A percentile compares a stretch with the other conserved stretches of the same genome.
These are phyloP conservation scores for Mucor mucedo DNA, from an alignment of 371 early-diverging fungal species.

Conservation along the genomic window DNA sequence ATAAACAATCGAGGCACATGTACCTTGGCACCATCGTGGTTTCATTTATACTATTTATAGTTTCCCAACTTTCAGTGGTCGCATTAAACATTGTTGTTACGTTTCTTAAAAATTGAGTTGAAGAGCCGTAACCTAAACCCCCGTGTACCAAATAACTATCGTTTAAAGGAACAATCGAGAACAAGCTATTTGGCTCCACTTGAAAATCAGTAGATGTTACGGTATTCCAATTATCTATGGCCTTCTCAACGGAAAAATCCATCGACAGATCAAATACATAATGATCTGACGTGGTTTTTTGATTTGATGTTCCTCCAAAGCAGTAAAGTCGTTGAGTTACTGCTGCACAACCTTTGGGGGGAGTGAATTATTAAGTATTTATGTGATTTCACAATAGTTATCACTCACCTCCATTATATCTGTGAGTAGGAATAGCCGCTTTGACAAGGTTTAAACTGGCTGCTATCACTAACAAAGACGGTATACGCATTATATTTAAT, in stretches of 20 bases:
- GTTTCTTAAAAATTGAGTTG: slow-evolving; percentile 19
- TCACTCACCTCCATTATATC: slow-evolving; percentile 27
- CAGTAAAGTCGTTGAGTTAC: slow-evolving; percentile 17
- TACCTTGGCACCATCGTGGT: slow-evolving; percentile 20
- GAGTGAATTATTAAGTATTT: background rate
- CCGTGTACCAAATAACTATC: slow-evolving; percentile 26
- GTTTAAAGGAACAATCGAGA: slow-evolving; percentile 19
- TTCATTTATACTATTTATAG: slow-evolving; percentile 14
- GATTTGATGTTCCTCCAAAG: slow-evolving; percentile 27
- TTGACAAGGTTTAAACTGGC: slow-evolving; percentile 4
- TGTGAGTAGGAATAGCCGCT: slow-evolving; percentile 15
- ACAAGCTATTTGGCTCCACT: slow-evolving; percentile 22
- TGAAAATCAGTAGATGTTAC: slow-evolving; percentile 5
- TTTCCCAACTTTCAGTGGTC: slow-evolving; percentile 13
- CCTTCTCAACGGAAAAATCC: slow-evolving; percentile 12
- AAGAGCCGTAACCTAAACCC: slow-evolving; percentile 23
- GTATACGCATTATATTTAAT: slow-evolving; percentile 5
- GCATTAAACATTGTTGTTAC: slow-evolving; percentile 13
- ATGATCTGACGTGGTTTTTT: slow-evolving; percentile 19
- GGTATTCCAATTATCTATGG: slow-evolving; percentile 15
- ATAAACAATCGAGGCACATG: background rate
- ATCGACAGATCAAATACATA: slow-evolving; percentile 18
- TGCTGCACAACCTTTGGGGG: slow-evolving; percentile 13
- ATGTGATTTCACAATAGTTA: background rate
- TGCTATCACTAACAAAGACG: background rate